Evolutionary conservation across 2,329 filamentous ascomycete genomes (phyloP), one percentile per base, ranked within the genome.

Genomic region (Exophiala dermatitidis): DNA sequence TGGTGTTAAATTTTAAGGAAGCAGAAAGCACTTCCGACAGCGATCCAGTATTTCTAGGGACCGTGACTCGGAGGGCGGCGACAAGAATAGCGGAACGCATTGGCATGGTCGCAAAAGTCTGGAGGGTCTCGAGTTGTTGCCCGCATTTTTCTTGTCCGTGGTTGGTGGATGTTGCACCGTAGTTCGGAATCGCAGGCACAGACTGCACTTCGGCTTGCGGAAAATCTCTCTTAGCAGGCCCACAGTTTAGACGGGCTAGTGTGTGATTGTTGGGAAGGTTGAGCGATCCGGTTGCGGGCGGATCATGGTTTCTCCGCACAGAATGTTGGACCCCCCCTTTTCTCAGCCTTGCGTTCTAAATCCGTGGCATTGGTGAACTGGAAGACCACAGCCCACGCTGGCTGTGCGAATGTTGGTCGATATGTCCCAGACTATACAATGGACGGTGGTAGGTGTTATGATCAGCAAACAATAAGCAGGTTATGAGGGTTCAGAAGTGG

Each of bases 1-100:
- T 59, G 50, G 43, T 52, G 54, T 12, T 42, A 43, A 42, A 12
- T 37, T 48, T 46, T 48, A 36, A 34, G 36, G 41, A 53, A 41
- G 33, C 40, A 52, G 40, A 33, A 12, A 52, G 45, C 32, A 46
- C 12, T 38, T 46, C 40, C 26, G 29, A 19, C 19, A 3, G 33
- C 32, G 31, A 31, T 30, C 32, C 40, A 37, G 31, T 37, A 19
- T 19, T 50, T 31, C 34, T 43, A 31, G 30, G 40, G 40, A 33
- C 31, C 19, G 48, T 32, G 48, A 41, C 40, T 32, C 30, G 12
- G 38, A 9, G 5, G 38, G 38, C n/a, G n/a, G 19, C 12, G 5
- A 34, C 6, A 10, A 34, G 42, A 28, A 45, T 45, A 9, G 12
- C 12, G 5, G 28, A 45, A 31, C 31, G 19, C 19, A 19, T 19